Base-by-base conservation (phyloP, 1,284 basidiomycete species). In the Moesziomyces globuligerus region DNA sequence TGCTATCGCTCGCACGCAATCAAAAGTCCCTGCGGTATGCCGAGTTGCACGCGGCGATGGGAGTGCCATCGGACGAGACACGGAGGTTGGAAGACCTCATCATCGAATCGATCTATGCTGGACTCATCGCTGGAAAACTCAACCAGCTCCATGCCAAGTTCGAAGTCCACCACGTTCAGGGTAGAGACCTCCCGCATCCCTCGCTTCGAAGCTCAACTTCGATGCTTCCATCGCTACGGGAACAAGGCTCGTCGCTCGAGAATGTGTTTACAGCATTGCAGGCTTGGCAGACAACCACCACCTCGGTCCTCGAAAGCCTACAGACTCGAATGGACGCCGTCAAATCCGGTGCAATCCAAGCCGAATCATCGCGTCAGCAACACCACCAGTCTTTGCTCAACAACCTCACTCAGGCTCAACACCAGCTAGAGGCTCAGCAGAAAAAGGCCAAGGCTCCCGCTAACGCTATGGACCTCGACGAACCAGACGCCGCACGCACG, bases 91-190 rank as follows among this genome's bases (percentile, higher is more conserved):
- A 98, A 82, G 94, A 97, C 82, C 87, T 96, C 67, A 91, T 97
- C 81, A 97, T 98, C 81, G 94, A 97, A 76, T 89, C 90, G 9
- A 92, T 97, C 80, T 98, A 97, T 82, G 88, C 91, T 36, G 90
- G 91, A 74, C 85, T 97, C 44, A 86, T 98, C 37, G 88, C 88
- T 41, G 94, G 92, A 11, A 93, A 92, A 76, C 89, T 98, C 46
- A 92, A 97, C 83, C 94, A 97, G 84, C 91, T 91, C 77, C 87
- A 90, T 71, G 87, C 89, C 60, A 88, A 92, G 65, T 86, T 97
- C 59, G 90, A 95, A 80, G 89, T 98, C 26, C 91, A 95, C 81
- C 92, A 91, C 78, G 92, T 91, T 0, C 89, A 93, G 84, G 94
- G 94, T 0, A 85, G 95, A 43, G 94, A 98, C 83, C 84, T 97